phyloP scores from a whole-genome alignment of 2,329 filamentous ascomycete species.

The Ophiocordyceps polyrhachis-furcata region DNA sequence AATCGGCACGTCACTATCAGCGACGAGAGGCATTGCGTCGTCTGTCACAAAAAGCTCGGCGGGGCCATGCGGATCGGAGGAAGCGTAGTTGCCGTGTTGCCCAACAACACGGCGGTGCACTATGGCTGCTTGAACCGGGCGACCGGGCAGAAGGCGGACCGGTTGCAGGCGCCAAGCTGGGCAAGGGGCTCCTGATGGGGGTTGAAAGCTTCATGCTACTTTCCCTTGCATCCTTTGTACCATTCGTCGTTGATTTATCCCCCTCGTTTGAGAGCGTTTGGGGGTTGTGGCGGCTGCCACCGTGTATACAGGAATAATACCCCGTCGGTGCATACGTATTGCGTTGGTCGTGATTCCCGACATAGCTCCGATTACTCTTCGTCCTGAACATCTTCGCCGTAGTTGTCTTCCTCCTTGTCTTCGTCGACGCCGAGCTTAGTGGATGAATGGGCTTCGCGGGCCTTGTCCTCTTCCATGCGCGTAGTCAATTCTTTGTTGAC shows the following conservation, averaged over 20 bases:
- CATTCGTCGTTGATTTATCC: not conserved
- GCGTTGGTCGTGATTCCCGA: not conserved
- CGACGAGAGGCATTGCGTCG: conserved; percentile 77
- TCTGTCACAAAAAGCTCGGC: conserved; percentile 85
- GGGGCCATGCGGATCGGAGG: conserved; percentile 71
- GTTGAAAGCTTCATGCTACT: too few species aligned
- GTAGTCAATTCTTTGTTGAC: conserved; percentile 54
- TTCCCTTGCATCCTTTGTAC: not conserved
- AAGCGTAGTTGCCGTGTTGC: conserved; percentile 77
- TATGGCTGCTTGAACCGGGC: conserved; percentile 52
- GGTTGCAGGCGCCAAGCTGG: conserved; percentile 16
- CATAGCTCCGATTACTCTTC: not conserved
- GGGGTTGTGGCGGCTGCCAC: not conserved
- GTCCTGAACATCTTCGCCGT: conserved; percentile 67
- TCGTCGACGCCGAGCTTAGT: conserved; percentile 24
- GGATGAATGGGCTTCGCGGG: conserved; percentile 17
- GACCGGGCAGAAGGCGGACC: conserved; percentile 17
- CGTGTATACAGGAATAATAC: not conserved
- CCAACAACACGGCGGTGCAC: conserved; percentile 66
- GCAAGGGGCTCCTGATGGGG: conserved; percentile 15
- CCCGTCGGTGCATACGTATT: not conserved
- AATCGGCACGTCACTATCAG: conserved; percentile 57
- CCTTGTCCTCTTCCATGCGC: conserved; percentile 58
- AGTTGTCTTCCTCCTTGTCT: conserved; percentile 52
- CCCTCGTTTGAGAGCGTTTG: not conserved